Conservation (phyloP, 139 green algal species). For the Deuterostichococcus epilithicus region DNA sequence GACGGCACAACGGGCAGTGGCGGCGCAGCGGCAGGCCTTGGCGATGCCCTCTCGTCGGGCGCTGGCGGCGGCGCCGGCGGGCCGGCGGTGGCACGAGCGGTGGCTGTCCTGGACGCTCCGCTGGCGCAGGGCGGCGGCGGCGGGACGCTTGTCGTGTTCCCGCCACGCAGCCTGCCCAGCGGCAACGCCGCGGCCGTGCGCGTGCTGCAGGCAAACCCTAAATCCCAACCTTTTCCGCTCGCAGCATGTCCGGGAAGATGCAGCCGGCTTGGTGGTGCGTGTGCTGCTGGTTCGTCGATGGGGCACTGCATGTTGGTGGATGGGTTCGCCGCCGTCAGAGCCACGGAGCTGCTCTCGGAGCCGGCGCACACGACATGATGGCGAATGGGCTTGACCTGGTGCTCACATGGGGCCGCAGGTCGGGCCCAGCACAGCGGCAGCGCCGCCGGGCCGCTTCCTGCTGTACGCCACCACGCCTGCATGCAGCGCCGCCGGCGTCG, state of each 20-base stretch:
- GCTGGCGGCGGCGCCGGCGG: neutral
- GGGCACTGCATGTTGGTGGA: too few relatives aligned
- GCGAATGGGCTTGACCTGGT: too few relatives aligned
- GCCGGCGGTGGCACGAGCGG: neutral
- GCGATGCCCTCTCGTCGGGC: neutral
- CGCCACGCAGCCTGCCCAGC: neutral
- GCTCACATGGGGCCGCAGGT: neutral
- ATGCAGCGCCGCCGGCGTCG: too few relatives aligned
- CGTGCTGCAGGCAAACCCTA: constrained; percentile 4
- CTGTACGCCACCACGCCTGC: neutral
- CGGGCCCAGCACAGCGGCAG: neutral
- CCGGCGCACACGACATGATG: too few relatives aligned
- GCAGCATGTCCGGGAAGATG: too few relatives aligned
- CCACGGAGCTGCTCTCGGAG: too few relatives aligned
- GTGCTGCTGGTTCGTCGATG: too few relatives aligned
- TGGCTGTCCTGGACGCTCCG: neutral
- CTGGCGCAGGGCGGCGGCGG: constrained; percentile 9
- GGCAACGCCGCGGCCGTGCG: constrained; percentile 10
- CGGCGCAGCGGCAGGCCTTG: neutral
- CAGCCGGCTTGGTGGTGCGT: too few relatives aligned
- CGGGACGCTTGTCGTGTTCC: constrained; percentile 5
- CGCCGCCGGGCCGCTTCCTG: neutral
- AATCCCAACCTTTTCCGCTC: too few relatives aligned
- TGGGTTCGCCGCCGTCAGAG: too few relatives aligned
- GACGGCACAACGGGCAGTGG: neutral